Conservation (phyloP, 192 early-diverging fungal species). For the Coemansia sp. region DNA sequence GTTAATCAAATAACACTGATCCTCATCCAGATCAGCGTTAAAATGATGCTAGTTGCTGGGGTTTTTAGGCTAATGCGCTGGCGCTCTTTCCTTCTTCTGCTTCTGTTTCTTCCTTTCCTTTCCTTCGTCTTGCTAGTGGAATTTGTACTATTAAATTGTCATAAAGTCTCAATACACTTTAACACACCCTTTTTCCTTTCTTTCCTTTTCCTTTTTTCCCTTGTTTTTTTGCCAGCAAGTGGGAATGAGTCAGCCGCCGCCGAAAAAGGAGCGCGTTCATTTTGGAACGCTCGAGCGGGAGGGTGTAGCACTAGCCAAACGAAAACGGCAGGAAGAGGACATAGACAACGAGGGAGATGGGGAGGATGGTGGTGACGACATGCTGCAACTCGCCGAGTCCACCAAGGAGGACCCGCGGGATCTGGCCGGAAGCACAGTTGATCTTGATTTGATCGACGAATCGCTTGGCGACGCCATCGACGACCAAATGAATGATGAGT, state of each 20-base stretch:
- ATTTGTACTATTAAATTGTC: no score
- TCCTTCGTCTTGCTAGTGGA: no score
- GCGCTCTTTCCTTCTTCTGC: no score
- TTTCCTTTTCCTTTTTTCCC: neutral
- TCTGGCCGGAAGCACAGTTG: constrained; percentile 3
- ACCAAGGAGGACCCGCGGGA: neutral
- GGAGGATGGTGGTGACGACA: neutral
- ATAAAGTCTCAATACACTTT: no score
- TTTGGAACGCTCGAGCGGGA: constrained; percentile 40
- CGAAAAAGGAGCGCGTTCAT: constrained; percentile 16
- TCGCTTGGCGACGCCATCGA: constrained; percentile 18
- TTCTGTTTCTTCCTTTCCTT: neutral
- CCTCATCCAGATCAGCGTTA: neutral
- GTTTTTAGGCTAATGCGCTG: no score
- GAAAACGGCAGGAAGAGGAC: constrained; percentile 46
- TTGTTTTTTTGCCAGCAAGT: neutral
- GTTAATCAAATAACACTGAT: neutral
- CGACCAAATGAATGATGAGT: constrained; percentile 17
- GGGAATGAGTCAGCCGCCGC: constrained; percentile 11
- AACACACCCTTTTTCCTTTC: neutral
- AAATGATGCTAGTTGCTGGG: neutral
- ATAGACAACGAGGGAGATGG: neutral
- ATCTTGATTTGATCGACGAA: constrained; percentile 35
- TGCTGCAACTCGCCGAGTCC: neutral
- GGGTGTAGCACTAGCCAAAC: constrained; percentile 43